Conservation (phyloP, 208 protist species). For the Leishmania guyanensis region DNA sequence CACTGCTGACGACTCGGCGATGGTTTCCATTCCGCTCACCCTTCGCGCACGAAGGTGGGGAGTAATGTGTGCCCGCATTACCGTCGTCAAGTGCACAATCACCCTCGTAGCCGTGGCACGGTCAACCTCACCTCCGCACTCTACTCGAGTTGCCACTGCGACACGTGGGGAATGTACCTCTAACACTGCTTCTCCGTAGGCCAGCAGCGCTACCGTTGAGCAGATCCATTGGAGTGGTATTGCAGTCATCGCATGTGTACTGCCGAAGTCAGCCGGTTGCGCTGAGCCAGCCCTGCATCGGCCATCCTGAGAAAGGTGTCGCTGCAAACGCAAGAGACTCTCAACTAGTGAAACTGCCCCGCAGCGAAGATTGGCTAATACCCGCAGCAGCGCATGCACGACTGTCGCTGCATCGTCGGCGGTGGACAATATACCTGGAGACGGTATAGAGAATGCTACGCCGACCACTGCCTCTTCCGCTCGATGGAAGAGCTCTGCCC, state of each 20-base stretch:
- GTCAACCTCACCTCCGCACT: not conserved
- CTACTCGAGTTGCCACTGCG: not conserved
- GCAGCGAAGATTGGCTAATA: constrained; percentile 18
- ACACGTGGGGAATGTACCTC: not conserved
- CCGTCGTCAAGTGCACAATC: not conserved
- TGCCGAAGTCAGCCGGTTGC: not conserved
- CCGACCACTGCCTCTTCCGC: not conserved
- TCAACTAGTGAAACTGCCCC: constrained; percentile 6
- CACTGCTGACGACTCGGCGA: not conserved
- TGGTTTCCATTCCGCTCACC: not conserved
- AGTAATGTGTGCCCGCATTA: constrained; percentile 10
- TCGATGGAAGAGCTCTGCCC: not conserved
- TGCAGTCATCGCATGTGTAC: not conserved
- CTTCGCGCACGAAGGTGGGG: not conserved
- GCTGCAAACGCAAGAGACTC: constrained; percentile 4
- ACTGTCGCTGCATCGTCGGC: not conserved
- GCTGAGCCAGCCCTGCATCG: not conserved
- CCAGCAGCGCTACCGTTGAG: constrained; percentile 14
- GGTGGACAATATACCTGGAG: not conserved
- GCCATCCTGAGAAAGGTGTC: not conserved
- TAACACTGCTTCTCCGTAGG: constrained; percentile 23
- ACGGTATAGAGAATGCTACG: not conserved
- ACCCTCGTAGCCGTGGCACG: not conserved
- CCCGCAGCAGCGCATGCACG: constrained; percentile 14
- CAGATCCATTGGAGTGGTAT: constrained; percentile 22